Evolutionary conservation across 1,139 yeast genomes (phyloP).

Genomic region (Sugiyamaella grinbergsii): DNA sequence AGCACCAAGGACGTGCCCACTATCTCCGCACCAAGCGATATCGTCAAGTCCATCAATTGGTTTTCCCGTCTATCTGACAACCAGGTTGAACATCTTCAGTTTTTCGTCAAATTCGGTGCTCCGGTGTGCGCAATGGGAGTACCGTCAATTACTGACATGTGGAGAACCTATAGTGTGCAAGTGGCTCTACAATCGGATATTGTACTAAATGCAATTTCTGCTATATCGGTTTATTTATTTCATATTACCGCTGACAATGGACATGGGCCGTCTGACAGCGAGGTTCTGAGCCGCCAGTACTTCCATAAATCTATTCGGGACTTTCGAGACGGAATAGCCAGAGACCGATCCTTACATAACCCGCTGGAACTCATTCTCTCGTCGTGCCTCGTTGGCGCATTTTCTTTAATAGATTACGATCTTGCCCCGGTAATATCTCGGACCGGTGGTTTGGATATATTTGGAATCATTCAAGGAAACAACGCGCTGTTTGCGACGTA

Average conservation of each 20-base stretch:
- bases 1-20: not conserved
- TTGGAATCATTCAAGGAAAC: slow-evolving; percentile 19
- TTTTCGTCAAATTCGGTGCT: slow-evolving; percentile 18
- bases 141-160: slow-evolving; percentile 7
- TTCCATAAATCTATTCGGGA: slow-evolving; percentile 9
- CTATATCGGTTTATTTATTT: slow-evolving; percentile 13
- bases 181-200: slow-evolving; percentile 15
- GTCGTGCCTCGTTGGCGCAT: slow-evolving; percentile 15
- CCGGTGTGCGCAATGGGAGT: slow-evolving; percentile 19
- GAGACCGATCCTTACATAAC: slow-evolving; percentile 14
- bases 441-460: slow-evolving; percentile 18
- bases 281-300: slow-evolving; percentile 9
- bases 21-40: not conserved
- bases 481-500: slow-evolving; percentile 16
- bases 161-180: slow-evolving; percentile 14
- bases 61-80: slow-evolving; percentile 9
- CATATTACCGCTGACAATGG: not conserved
- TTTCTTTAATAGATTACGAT: slow-evolving; percentile 13
- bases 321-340: slow-evolving; percentile 15
- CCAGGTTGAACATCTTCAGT: slow-evolving; percentile 10
- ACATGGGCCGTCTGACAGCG: not conserved
- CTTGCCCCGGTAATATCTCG: slow-evolving; percentile 18
- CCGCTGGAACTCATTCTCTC: slow-evolving; percentile 20
- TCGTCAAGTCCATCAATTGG: not conserved
- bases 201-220: slow-evolving; percentile 19